Percentiles rank a stretch among this genome's conserved stretches.
Conservation (phyloP, 345 rosid genomes). For the Trapa bicornis region DNA sequence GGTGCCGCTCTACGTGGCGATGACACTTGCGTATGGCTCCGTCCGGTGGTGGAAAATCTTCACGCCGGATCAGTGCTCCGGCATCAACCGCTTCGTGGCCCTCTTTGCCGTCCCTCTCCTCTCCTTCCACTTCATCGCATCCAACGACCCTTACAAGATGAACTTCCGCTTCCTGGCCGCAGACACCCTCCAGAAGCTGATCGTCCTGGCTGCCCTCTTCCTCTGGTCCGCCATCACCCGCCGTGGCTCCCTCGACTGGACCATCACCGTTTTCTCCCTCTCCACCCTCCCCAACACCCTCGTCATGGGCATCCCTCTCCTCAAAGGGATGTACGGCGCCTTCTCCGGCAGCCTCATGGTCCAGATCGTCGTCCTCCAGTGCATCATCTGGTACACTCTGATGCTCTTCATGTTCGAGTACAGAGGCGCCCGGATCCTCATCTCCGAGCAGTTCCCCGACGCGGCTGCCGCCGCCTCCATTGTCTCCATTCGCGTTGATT, state of each 20-base stretch:
- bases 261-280: slow-evolving; percentile 59
- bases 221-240: slow-evolving; percentile 36
- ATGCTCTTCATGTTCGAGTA: slow-evolving; percentile 67
- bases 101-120: slow-evolving; percentile 96
- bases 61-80: slow-evolving; percentile 93
- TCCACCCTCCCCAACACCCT: slow-evolving; percentile 65
- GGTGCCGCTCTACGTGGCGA: slow-evolving; percentile 98
- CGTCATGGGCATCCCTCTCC: slow-evolving; percentile 73
- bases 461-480: slow-evolving; percentile 41
- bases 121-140: slow-evolving; percentile 78
- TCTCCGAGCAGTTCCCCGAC: slow-evolving; percentile 62
- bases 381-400: slow-evolving; percentile 70
- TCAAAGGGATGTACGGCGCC: slow-evolving; percentile 65
- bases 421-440: slow-evolving; percentile 47
- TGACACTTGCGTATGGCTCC: slow-evolving; percentile 88
- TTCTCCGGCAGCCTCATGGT: slow-evolving; percentile 65
- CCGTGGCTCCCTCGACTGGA: slow-evolving; percentile 58
- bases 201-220: slow-evolving; percentile 32
- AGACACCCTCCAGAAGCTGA: slow-evolving; percentile 51
- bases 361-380: slow-evolving; percentile 70
- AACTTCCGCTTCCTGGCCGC: slow-evolving; percentile 65
- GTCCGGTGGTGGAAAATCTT: slow-evolving; percentile 99
- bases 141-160: slow-evolving; percentile 54
- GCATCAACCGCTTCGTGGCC: slow-evolving; percentile 96
- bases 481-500: slow-evolving; percentile 62